Evolutionary conservation across 2,329 filamentous ascomycete genomes (phyloP), one percentile per base, ranked within the genome.

Genomic region (Beauveria varroae): DNA sequence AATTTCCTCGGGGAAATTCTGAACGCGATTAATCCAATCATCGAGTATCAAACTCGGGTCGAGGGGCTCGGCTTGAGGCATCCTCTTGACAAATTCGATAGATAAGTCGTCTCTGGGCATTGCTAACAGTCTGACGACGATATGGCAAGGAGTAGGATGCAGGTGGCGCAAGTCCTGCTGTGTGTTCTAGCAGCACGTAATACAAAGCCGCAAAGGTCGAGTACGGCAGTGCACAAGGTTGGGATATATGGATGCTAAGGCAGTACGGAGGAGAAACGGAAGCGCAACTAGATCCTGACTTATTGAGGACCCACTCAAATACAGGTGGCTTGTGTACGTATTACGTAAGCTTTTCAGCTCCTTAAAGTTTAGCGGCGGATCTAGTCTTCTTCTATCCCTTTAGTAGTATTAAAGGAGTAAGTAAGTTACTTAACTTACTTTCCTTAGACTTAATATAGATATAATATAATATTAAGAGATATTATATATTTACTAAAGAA

Each of bases 1-100:
- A 63, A 95, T 86, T 75, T 95, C 90, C 65, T 90, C 88, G 64
- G 90, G 90, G 30, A 93, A 80, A 69, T 95, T 95, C 68, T 89
- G 86, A 22, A 89, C 88, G 75, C 78, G 81, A 71, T 87, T 85
- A 71, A 88, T 85, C 80, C 89, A 93, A 73, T 92, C 88, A 72
- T 93, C 89, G 67, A 93, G 83, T 69, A 92, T 86, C 65, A 88
- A 79, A 61, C 87, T 81, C 62, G 84, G 83, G 68, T 88, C 85
- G 72, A 85, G 79, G 63, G 81, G 77, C 71, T 87, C 85, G 70
- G 77, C 76, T 70, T 79, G 81, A 70, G 83, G 82, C 83, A 86
- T 86, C 78, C 79, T 86, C 76, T 81, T 81, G 71, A 86, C 83
- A 73, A 87, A 86, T 75, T 88, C 85, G 79, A 88, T 88, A 71